A percentile compares a stretch with the other conserved stretches of the same genome.
These are phyloP conservation scores for Syzygium oleosum DNA, from an alignment of 345 rosid species.

Conservation along the genomic window DNA sequence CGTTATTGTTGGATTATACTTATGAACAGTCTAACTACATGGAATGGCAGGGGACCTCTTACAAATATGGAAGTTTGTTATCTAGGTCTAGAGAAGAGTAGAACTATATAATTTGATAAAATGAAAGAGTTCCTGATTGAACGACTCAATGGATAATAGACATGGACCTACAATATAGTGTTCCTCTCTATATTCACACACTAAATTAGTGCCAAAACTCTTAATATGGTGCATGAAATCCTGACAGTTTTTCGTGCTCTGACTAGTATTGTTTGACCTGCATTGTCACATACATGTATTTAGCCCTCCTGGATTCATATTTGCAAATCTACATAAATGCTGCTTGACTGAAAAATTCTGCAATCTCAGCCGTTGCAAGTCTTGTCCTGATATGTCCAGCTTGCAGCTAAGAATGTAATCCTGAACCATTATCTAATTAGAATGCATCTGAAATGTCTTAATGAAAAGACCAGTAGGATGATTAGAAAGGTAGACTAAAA, in stretches of 20 bases:
- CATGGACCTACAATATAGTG: not conserved
- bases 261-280: not conserved
- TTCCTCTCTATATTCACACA: not conserved
- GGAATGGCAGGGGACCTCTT: not conserved
- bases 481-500: not conserved
- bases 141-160: not conserved
- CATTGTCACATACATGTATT: not conserved
- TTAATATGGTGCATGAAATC: not conserved
- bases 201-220: not conserved
- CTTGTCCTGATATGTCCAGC: not conserved
- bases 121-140: not conserved
- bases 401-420: not conserved
- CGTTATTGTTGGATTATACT: not conserved
- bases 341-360: not conserved
- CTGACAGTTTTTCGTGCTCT: not conserved
- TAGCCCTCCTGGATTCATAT: not conserved
- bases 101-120: not conserved
- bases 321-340: not conserved
- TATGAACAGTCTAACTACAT: not conserved
- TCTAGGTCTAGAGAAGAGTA: not conserved
- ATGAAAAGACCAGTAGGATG: not conserved
- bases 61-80: not conserved
- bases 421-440: not conserved
- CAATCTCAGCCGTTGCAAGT: not conserved
- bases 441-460: not conserved